Evolutionary conservation across 1,284 basidiomycete genomes (phyloP), one percentile per base, ranked within the genome.

Genomic region (Trichosporon sp.): DNA sequence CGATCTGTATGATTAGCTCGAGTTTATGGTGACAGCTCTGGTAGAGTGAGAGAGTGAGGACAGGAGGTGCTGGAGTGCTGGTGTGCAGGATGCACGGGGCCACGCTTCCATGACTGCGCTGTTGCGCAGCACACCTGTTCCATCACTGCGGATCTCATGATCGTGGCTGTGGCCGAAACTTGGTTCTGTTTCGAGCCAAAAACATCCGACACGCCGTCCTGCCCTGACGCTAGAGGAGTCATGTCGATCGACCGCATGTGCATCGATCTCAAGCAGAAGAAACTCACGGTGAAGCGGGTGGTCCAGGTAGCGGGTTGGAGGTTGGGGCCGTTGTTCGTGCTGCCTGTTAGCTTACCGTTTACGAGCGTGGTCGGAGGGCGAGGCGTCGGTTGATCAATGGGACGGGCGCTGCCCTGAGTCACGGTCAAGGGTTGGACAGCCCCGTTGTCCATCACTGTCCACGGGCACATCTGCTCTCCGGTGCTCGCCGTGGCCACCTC

Each of bases 271-370:
- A 7, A 7, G 35, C 5, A 37, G 35, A 16, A 19, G 51, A 54
- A 7, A 63, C 59, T 63, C 32, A 63, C 59, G 68, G 80, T 81
- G 79, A 84, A 85, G 66, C 84, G 81, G 21, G 83, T 84, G 11
- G 83, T 82, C 83, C 83, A 85, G n/a, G 77, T 74, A n/a, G 75
- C 75, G 31, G 76, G 75, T 48, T 76, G 74, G 21, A 35, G 12
- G 59, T 63, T n/a, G 59, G 59, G 59, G 16, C 59, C 59, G 31
- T 63, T 63, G 59, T 63, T 63, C 32, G 59, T 63, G 31, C 59
- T 63, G 59, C 2, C 31, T 35, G 59, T 63, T 14, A 63, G 59
- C 59, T 16, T 26, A 26, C 26, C 26, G 26, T 26, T 26, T 26
- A 26, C 26, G 26, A 26, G 26, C 26, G 26, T 26, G 26, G 26